Conservation (phyloP, 768 basidiomycete genomes). For the Coprinopsis marcescibilis region DNA sequence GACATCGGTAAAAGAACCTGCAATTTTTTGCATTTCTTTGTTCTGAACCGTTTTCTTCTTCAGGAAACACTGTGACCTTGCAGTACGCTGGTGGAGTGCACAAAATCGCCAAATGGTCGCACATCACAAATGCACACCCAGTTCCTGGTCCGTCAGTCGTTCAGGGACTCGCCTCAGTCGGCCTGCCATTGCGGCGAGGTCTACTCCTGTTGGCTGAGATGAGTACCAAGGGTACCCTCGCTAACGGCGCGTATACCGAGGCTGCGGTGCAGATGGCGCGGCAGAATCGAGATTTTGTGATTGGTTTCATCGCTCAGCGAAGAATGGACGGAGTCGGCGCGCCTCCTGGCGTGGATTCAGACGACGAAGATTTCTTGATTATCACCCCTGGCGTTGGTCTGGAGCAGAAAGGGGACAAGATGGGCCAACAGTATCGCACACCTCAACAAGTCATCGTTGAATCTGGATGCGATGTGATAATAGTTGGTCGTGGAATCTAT, state of each 20-base stretch:
- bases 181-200: conserved; percentile 77
- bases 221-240: conserved; percentile 86
- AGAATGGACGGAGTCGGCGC: conserved; percentile 69
- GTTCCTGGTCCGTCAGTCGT: conserved; percentile 96
- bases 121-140: conserved; percentile 95
- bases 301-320: conserved; percentile 92
- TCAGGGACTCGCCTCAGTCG: conserved; percentile 82
- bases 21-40: too few species aligned
- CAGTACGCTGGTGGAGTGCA: conserved; percentile 93
- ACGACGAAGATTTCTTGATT: conserved; percentile 78
- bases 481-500: conserved; percentile 94
- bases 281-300: conserved; percentile 75
- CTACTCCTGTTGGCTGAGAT: conserved; percentile 93
- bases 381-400: conserved; percentile 92
- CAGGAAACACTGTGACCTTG: conserved; percentile 93
- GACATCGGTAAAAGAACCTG: conserved; percentile 72
- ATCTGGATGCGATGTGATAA: conserved; percentile 90
- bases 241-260: conserved; percentile 77
- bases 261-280: conserved; percentile 87
- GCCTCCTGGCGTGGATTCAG: conserved; percentile 22
- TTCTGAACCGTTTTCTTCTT: too few species aligned
- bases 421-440: conserved; percentile 95
- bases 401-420: conserved; percentile 68
- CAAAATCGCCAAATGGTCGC: conserved; percentile 92
- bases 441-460: conserved; percentile 77